phyloP scores from a whole-genome alignment of 257 asterid species.

The Nicotiana sylvestris region DNA sequence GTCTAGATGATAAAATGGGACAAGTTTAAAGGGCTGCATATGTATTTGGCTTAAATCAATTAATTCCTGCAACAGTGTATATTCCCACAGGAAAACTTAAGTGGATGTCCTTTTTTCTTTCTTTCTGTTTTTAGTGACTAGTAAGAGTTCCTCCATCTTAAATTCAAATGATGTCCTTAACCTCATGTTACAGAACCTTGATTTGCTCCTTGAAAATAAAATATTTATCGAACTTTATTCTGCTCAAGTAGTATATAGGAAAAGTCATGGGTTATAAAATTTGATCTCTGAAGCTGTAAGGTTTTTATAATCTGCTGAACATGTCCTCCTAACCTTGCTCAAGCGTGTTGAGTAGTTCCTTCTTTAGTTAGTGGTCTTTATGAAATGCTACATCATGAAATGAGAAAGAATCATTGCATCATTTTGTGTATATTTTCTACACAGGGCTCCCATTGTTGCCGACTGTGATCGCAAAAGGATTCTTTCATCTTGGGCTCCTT shows the following conservation, averaged over 20 bases:
- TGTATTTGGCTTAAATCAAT: not conserved
- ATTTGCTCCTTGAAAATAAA: not conserved
- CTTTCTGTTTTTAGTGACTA: not conserved
- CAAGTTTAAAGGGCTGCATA: too few species aligned
- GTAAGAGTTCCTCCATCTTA: not conserved
- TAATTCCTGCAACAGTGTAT: not conserved
- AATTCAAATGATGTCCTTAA: not conserved
- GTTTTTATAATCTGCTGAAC: not conserved
- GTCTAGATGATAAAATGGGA: not conserved
- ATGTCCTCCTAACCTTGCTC: not conserved
- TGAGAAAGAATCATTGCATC: slow-evolving; percentile 8
- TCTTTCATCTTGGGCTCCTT: slow-evolving; percentile 78
- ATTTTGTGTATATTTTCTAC: slow-evolving; percentile 10
- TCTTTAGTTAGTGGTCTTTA: not conserved
- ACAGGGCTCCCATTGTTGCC: slow-evolving; percentile 88
- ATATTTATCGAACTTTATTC: not conserved
- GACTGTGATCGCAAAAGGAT: slow-evolving; percentile 83
- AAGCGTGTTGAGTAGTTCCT: not conserved
- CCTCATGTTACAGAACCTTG: not conserved
- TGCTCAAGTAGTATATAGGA: not conserved
- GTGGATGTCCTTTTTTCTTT: not conserved
- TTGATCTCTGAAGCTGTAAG: not conserved
- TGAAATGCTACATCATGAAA: not conserved
- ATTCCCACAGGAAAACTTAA: not conserved
- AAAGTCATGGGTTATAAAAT: not conserved